These are phyloP conservation scores for Dictyostelium firmibasis DNA, from an alignment of 78 protist genomes.

Conservation along the genomic window DNA sequence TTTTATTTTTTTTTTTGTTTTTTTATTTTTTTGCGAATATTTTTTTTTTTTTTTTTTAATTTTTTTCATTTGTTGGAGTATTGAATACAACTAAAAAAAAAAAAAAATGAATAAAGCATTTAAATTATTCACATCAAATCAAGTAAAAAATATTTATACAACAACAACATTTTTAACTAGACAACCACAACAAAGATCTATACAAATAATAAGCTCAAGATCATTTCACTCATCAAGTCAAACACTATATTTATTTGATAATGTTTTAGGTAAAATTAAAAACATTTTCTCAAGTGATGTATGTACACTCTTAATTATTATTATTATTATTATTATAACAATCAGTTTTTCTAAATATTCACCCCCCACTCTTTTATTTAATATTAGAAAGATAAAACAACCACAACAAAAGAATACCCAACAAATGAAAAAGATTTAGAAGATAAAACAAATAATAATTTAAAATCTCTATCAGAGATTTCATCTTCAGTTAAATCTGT, in stretches of 20 bases:
- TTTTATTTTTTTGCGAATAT: neutral
- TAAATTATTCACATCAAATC: neutral
- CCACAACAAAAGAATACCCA: neutral
- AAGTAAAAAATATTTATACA: neutral
- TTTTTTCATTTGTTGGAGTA: too few relatives aligned
- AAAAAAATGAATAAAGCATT: constrained; percentile 6
- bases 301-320: neutral
- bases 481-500: neutral
- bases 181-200: neutral
- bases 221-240: neutral
- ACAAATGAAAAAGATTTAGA: constrained; percentile 1
- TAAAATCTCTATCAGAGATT: neutral
- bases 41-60: too few relatives aligned
- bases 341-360: too few relatives aligned
- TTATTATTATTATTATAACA: too few relatives aligned
- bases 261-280: neutral
- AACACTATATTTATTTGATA: neutral
- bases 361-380: neutral
- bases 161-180: neutral
- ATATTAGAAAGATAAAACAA: neutral
- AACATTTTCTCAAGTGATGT: neutral
- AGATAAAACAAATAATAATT: neutral
- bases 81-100: neutral
- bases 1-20: too few relatives aligned
- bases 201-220: neutral